A percentile compares a stretch with the other conserved stretches of the same genome.
These are phyloP conservation scores for Pichiaceae sp. DNA, from an alignment of 1,139 yeast genomes.

Conservation along the genomic window DNA sequence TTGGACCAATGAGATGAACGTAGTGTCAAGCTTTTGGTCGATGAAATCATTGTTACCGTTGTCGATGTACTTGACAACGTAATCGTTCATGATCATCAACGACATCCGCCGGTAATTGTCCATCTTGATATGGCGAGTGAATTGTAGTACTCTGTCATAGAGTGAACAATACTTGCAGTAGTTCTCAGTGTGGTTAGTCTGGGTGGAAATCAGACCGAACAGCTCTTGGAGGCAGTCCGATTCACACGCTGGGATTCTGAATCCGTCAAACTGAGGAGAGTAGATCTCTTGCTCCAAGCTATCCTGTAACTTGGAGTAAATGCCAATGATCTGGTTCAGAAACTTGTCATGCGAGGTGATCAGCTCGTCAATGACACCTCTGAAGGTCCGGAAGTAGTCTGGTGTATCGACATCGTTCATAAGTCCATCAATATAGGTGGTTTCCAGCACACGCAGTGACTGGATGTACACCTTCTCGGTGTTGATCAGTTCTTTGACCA, in stretches of 20 bases:
- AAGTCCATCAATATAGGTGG: conserved; percentile 30
- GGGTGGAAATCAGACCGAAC: conserved; percentile 22
- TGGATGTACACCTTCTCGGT: conserved; percentile 40
- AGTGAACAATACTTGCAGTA: conserved; percentile 38
- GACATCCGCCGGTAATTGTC: conserved; percentile 17
- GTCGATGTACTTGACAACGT: conserved; percentile 21
- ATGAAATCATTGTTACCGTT: conserved; percentile 32
- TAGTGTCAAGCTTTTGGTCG: conserved; percentile 20
- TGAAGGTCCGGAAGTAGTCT: conserved; percentile 23
- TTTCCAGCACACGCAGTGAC: conserved; percentile 32
- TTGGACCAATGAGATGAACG: conserved; percentile 37
- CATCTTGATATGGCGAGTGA: conserved; percentile 24
- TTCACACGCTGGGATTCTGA: conserved; percentile 13
- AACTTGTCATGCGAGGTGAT: conserved; percentile 24
- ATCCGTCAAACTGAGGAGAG: conserved; percentile 18
- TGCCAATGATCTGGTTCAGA: conserved; percentile 13
- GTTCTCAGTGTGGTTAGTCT: conserved; percentile 25
- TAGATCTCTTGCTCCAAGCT: conserved; percentile 1
- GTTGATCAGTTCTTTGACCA: conserved; percentile 37
- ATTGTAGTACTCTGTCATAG: conserved; percentile 31
- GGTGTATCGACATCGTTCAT: conserved; percentile 20
- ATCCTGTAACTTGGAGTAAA: conserved; percentile 7
- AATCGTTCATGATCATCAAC: conserved; percentile 20
- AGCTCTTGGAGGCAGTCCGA: conserved; percentile 19
- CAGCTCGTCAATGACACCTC: conserved; percentile 19